Evolutionary conservation across 768 basidiomycete genomes (phyloP), one percentile per base, ranked within the genome.

Genomic region (Mycena belliarum): DNA sequence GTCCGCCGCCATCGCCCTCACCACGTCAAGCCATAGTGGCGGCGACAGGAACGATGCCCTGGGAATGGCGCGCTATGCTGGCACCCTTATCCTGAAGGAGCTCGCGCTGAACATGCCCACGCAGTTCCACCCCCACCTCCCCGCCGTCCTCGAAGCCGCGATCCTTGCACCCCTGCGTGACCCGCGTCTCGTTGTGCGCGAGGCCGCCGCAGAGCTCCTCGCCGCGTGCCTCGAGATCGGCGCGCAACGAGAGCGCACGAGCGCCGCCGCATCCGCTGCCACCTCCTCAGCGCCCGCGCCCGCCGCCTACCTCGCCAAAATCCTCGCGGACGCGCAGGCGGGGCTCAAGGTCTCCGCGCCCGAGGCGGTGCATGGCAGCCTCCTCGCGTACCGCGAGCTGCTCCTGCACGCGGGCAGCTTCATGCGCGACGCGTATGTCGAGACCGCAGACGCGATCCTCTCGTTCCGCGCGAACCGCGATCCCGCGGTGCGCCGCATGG

Each of bases 391-490:
- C 69, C 82, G 87, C 44, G 85, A 88, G 66, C 74, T 92, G 23
- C 73, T 92, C 15, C 74, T 88, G 40, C 86, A 89, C 61, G 87
- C 87, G 12, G 84, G 85, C 59, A 81, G 83, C 88, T 94, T 93
- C 69, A 93, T 95, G 92, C 84, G 83, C 60, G 91, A 93, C 65
- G 83, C 81, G 42, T 98, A 91, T 69, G 70, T 89, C 49, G 91
- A 92, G 62, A 89, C 92, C 7, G 94, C 93, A 58, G 95, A 98
- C 49, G 86, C 91, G 59, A 91, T 98, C 44, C 79, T 98, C 23
- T 82, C 86, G 21, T 96, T 95, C 79, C 88, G 87, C 69, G 83
- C 88, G 10, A 89, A 93, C 69, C 83, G 93, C 59, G 97, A 99
- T 66, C 76, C 84, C n/a, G 83, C 91, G 35, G 91, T 99, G 57